These are phyloP conservation scores for Microsporum canis DNA, from an alignment of 2,329 filamentous ascomycete genomes.

Conservation along the genomic window DNA sequence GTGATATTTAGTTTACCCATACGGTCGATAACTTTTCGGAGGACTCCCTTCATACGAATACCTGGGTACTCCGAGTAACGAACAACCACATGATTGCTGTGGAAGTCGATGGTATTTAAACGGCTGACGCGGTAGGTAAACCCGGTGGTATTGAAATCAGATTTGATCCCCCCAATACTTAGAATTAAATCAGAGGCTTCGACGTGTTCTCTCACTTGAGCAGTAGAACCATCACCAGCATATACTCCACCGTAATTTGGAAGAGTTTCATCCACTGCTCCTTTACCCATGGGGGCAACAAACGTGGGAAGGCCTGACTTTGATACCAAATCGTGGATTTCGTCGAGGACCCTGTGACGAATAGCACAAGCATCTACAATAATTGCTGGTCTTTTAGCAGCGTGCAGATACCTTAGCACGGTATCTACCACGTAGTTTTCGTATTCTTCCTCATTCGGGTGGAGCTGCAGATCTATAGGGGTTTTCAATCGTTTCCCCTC, in stretches of 20 bases:
- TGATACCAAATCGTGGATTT: conserved; percentile 58
- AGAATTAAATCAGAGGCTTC: conserved; percentile 32
- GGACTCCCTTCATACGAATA: conserved; percentile 64
- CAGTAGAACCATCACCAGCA: conserved; percentile 60
- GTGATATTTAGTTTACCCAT: conserved; percentile 47
- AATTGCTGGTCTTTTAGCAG: conserved; percentile 61
- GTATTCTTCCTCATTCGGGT: conserved; percentile 54
- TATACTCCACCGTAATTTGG: conserved; percentile 70
- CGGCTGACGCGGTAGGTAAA: conserved; percentile 71
- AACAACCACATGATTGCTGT: conserved; percentile 61
- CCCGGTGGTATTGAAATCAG: conserved; percentile 47
- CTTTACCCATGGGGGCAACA: conserved; percentile 77
- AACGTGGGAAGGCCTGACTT: conserved; percentile 67
- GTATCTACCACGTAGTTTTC: conserved; percentile 70
- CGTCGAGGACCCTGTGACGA: conserved; percentile 57
- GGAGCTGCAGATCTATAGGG: conserved; percentile 53
- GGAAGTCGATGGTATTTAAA: conserved; percentile 69
- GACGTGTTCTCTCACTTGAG: conserved; percentile 30
- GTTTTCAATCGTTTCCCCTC: conserved; percentile 57
- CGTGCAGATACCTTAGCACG: conserved; percentile 57
- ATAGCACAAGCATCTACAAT: conserved; percentile 72
- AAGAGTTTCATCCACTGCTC: conserved; percentile 62
- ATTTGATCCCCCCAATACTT: conserved; percentile 30
- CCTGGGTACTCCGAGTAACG: conserved; percentile 69
- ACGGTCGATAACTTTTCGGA: conserved; percentile 56